Evolutionary conservation across 2,329 filamentous ascomycete genomes (phyloP).

Genomic region (Penicillium expansum): DNA sequence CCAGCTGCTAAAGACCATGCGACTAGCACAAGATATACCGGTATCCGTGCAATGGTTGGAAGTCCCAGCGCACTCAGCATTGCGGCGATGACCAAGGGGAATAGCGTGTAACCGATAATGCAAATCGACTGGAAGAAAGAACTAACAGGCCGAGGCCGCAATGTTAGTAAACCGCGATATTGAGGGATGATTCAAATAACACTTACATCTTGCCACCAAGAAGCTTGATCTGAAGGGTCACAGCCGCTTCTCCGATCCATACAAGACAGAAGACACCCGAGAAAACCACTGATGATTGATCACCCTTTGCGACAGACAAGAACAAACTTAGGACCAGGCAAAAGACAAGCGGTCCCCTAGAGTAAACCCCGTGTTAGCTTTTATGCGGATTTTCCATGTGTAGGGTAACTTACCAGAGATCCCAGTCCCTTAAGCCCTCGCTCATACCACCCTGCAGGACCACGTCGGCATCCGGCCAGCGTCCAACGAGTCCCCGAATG

Average conservation of each 20-base stretch:
- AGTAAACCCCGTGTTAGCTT: constrained; percentile 3
- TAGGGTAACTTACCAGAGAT: constrained; percentile 66
- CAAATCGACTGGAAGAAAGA: constrained; percentile 97
- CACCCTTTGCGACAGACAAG: constrained; percentile 73
- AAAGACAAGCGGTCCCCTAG: constrained; percentile 86
- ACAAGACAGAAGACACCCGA: constrained; percentile 95
- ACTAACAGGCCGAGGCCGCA: constrained; percentile 48
- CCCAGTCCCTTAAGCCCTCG: constrained; percentile 90
- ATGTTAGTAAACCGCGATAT: constrained; percentile 18
- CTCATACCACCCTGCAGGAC: constrained; percentile 73
- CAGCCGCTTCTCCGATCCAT: constrained; percentile 94
- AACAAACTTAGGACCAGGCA: constrained; percentile 85
- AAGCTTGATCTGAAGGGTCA: constrained; percentile 97
- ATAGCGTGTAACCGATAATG: constrained; percentile 97
- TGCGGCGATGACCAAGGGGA: constrained; percentile 90
- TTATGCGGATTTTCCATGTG: neutral
- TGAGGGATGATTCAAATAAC: neutral
- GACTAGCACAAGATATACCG: constrained; percentile 83
- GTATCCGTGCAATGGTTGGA: constrained; percentile 77
- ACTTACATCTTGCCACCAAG: constrained; percentile 95
- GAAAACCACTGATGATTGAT: constrained; percentile 87
- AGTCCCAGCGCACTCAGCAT: constrained; percentile 80
- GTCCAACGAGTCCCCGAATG: constrained; percentile 56
- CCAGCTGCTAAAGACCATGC: constrained; percentile 93
- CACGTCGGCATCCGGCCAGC: constrained; percentile 67